Base-by-base conservation (phyloP, 345 rosid species). In the Hevea brasiliensis region DNA sequence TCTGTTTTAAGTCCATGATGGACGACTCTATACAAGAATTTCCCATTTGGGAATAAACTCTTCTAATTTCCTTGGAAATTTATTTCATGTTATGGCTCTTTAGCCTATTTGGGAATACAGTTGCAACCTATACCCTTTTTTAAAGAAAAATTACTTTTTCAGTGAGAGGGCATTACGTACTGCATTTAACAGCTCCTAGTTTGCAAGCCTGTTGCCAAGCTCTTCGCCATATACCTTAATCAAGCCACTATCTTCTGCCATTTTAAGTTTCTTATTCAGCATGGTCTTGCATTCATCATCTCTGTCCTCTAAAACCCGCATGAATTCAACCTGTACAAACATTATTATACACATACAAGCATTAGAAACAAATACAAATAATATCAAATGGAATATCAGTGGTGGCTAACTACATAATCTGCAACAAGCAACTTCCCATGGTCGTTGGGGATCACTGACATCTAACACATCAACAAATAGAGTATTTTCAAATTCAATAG, bases 211-310 rank as follows among this genome's bases (percentile, higher is more conserved):
- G 53, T 81, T 80, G 59, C 88, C 84, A 50, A 87, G 88, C 84
- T 88, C 94, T 76, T 85, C 77, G 66, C 87, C 84, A 61, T 85
- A 86, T 37, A 85, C 85, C 79, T 85, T 86, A 84, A 86, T 87
- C 79, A 87, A 76, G 58, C 93, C 87, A 50, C 79, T 79, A 8
- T 80, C 64, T 62, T 81, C 86, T 53, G 84, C 72, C 63, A 82
- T 72, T 69, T 84, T 87, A 79, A 94, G 89, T 79, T 89, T 92
- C 78, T 92, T 87, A 72, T 89, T 80, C 79, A 90, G 74, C 73
- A 90, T 69, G 42, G 74, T 77, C 79, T 79, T 81, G 77, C 79
- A 92, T 50, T 86, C 72, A 4, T 84, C 85, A 76, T 94, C 98
- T 69, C 79, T 87, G 61, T 86, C 88, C 78, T 90, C 93, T 74